Base-by-base conservation (phyloP, 805 yeast species). In the Suhomyces faveliae region DNA sequence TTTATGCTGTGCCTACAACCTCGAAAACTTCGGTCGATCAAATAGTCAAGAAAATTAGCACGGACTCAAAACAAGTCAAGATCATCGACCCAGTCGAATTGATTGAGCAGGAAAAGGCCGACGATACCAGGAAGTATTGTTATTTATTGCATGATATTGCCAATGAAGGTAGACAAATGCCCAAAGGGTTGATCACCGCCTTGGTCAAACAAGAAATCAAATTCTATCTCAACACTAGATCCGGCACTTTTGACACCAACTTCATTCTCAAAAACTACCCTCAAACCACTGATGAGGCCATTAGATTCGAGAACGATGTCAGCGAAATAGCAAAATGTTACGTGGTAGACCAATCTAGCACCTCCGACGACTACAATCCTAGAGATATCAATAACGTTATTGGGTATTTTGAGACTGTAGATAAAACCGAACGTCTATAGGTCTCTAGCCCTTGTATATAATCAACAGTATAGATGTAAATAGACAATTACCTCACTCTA, bases 241-340 rank as follows among this genome's bases (percentile, higher is more conserved):
- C 56, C 22, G 66, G 76, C 3, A 71, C 73, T 19, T 57, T 70
- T 19, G 70, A 75, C 25, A 77, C 81, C 24, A 68, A 70, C 35
- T 78, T 82, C 30, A 54, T 83, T 0, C 61, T 86, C 42, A 58
- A 77, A 22, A 79, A 83, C 56, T 85, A 79, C 59, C 91, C 92
- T 3, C 74, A 71, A 42, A 71, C 73, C 20, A 75, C 87, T 35
- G 78, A 78, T 42, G 91, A 86, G 51, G 85, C 89, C 3, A 78
- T 83, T 45, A 81, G 79, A 56, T 87, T 87, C 52, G 94, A 87
- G 61, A 86, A 82, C 55, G 88, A 85, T 49, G 73, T 86, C 22
- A 76, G 83, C 2, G 74, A 76, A 8, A 64, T 77, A 43, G 62
- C 71, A 48, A 70, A 74, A 43, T 64, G 74, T 51, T 45, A 81